Evolutionary conservation across 1,284 basidiomycete species (phyloP).

Genomic region (Athelia psychrophila): DNA sequence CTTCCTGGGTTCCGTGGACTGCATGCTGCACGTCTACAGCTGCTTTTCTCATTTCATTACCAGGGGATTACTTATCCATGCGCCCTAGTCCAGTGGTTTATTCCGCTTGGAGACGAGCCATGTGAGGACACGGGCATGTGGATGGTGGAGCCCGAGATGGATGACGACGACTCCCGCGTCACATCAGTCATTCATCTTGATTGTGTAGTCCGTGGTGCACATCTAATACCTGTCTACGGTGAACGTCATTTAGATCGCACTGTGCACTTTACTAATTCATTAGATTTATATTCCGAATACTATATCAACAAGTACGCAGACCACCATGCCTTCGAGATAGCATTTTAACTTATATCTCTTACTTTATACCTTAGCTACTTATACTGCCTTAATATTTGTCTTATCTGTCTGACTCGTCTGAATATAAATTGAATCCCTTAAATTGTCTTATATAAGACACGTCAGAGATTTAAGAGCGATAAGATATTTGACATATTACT

Average conservation of each 20-base stretch:
- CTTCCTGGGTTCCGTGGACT: slow-evolving; percentile 15
- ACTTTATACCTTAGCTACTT: no score
- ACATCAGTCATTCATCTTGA: no score
- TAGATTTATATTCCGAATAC: slow-evolving; percentile 4
- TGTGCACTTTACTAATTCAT: neutral
- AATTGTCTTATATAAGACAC: no score
- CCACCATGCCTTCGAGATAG: slow-evolving; percentile 2
- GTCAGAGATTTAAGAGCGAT: no score
- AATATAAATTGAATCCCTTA: no score
- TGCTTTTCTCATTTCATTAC: slow-evolving; percentile 20
- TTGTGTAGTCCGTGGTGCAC: no score
- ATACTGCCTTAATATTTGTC: no score
- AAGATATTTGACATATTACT: no score
- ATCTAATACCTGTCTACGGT: slow-evolving; percentile 1
- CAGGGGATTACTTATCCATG: slow-evolving; percentile 14
- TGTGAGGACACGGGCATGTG: slow-evolving; percentile 10
- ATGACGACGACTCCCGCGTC: neutral
- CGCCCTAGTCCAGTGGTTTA: slow-evolving; percentile 16
- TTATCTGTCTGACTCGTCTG: no score
- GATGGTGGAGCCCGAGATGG: slow-evolving; percentile 6
- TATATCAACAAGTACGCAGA: slow-evolving; percentile 3
- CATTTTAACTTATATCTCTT: neutral
- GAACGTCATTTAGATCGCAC: neutral
- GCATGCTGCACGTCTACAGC: slow-evolving; percentile 14
- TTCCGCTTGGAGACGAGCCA: neutral